Evolutionary conservation across 1,139 yeast species (phyloP).

Genomic region (Meyerozyma smithsonii): DNA sequence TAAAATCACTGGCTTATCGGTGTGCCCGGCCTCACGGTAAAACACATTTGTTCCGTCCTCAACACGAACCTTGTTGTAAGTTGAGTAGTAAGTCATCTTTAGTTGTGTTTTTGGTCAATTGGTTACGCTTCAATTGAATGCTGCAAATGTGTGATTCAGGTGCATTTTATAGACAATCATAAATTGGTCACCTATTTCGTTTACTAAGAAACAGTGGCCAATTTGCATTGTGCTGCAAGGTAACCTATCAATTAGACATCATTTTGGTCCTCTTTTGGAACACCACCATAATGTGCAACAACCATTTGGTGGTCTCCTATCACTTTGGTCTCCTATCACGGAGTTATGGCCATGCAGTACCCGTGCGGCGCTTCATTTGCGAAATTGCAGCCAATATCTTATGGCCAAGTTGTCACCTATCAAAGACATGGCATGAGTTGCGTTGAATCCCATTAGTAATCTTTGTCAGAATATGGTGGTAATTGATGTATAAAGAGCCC

Average conservation of each 20-base stretch:
- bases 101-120: not conserved
- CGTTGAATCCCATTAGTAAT: too few species aligned
- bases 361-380: not conserved
- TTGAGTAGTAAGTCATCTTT: constrained; percentile 1
- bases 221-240: not conserved
- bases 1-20: constrained; percentile 23
- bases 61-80: not conserved
- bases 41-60: constrained; percentile 21
- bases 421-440: too few species aligned
- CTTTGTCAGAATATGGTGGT: too few species aligned
- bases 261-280: not conserved
- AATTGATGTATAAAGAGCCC: too few species aligned
- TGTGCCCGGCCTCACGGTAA: constrained; percentile 34
- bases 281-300: not conserved
- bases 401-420: too few species aligned
- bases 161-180: not conserved
- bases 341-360: not conserved
- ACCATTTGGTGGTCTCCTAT: not conserved
- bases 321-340: not conserved
- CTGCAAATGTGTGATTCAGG: not conserved
- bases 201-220: not conserved
- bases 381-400: not conserved
- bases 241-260: not conserved
- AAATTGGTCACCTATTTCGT: not conserved
- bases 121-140: not conserved